Base-by-base conservation (phyloP, 1,139 yeast genomes). In the Yamadazyma diospyri region DNA sequence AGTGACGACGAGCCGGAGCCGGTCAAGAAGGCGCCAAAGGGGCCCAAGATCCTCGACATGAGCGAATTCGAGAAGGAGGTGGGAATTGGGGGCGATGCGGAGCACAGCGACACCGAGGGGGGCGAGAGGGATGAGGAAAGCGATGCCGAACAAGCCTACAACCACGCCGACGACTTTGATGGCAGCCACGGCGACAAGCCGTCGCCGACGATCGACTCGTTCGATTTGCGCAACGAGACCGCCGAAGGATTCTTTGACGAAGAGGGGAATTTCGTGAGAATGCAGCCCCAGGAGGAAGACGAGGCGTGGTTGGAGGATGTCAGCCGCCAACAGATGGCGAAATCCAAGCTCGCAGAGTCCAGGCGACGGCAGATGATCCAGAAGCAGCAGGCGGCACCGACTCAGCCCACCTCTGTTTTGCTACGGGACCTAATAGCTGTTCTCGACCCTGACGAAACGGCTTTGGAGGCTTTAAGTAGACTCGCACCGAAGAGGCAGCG, bases 1-100 rank as follows among this genome's bases (percentile, higher is more conserved):
- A 50, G 59, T 36, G 55, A 54, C 19, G 43, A 48, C 14, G 59
- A 57, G 25, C 33, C 40, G 15, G 44, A 30, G 22, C 21, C 16
- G 6, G 16, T 27, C 11, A 30, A 16, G 20, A 27, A 16, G 23
- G 16, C 22, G 32, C 20, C 27, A 22, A 25, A 4, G 92, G 88
- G 2, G 76, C 77, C 94, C 94, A 86, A 41, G 84, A 75, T 33
- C 84, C 61, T 32, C 64, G 78, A 32, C 55, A 61, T 50, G 45
- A 60, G 39, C 39, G 41, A 48, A 36, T 55, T 57, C 32, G 53
- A 55, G 27, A 38, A 36, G 24, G 46, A 47, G 11, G 45, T 35
- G 12, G 48, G 30, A 8, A 35, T 39, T n/a, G 35, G 24, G 18
- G 37, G 28, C n/a, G 23, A 11, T 3, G 30, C 27, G 5, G n/a